Base-by-base conservation (phyloP, 2,329 filamentous ascomycete species). In the Lanzia echinophila region DNA sequence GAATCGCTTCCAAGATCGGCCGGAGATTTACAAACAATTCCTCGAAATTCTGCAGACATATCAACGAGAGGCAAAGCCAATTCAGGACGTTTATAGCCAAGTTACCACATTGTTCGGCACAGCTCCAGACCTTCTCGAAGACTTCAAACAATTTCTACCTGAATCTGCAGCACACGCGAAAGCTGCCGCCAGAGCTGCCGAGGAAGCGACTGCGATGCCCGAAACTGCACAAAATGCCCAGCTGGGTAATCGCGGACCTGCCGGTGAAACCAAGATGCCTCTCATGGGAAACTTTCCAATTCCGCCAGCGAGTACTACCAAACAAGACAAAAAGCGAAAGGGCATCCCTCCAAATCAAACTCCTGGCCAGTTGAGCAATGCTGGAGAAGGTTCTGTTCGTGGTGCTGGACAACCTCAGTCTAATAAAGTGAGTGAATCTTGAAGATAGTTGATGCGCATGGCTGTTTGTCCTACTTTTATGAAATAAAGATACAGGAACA, bases 1-100 rank as follows among this genome's bases (percentile, higher is more conserved):
- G 90, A 99, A 97, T 68, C 92, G 94, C 43, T 99, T 97, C 72
- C 87, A 95, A 64, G 86, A 91, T 65, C 91, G 95, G 60, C 94
- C 94, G 6, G 94, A 99, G 69, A 97, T 99, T 58, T 99, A 99
- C 75, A 99, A 99, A 71, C 92, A 99, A 68, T 99, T 99, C 67
- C 79, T 99, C 31, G 94, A 99, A 69, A 99, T 99, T 47, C 75
- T 99, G 44, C 94, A 99, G 71, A 99, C 94, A 2, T 99, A 99
- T 65, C 94, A 99, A 71, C 83, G 94, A 54, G 94, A 99, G 70
- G 95, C 94, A 50, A 97, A 97, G 68, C 95, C 94, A 0, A 99
- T 99, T 36, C 91, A 96, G 69, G 94, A 99, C 70, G 94, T 99
- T 3, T 99, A 99, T 69, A 88, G 89, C 1, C 94, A 99, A 70